Evolutionary conservation across 805 yeast species (phyloP).

Genomic region (Wilhelminamyces savonicus): DNA sequence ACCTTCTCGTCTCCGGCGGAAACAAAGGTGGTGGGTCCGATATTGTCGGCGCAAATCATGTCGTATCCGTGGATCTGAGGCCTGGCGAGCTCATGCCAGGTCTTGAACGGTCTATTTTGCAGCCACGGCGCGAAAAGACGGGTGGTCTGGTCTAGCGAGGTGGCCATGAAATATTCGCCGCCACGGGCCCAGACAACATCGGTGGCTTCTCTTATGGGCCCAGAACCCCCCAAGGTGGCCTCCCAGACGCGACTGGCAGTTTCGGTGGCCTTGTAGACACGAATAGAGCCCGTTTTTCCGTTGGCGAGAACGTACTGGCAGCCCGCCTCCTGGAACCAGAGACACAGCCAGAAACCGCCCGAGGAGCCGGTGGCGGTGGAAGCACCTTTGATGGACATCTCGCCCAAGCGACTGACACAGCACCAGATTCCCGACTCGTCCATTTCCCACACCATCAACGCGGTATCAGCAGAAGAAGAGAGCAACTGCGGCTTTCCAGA

Average conservation of each 20-base stretch:
- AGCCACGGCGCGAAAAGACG: slow-evolving; percentile 69
- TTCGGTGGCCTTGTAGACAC: slow-evolving; percentile 55
- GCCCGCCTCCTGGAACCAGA: slow-evolving; percentile 53
- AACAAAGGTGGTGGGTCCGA: slow-evolving; percentile 60
- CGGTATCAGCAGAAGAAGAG: slow-evolving; percentile 89
- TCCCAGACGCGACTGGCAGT: slow-evolving; percentile 30
- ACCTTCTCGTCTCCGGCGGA: slow-evolving; percentile 97
- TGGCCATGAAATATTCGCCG: slow-evolving; percentile 64
- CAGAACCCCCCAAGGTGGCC: slow-evolving; percentile 59
- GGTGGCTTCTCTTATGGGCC: slow-evolving; percentile 68
- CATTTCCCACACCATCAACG: slow-evolving; percentile 91
- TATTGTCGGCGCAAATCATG: slow-evolving; percentile 71
- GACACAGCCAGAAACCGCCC: slow-evolving; percentile 55
- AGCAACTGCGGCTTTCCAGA: slow-evolving; percentile 45
- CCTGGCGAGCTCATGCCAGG: slow-evolving; percentile 91
- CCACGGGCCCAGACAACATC: slow-evolving; percentile 70
- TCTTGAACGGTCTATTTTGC: slow-evolving; percentile 15
- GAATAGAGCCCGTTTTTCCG: slow-evolving; percentile 91
- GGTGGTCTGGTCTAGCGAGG: slow-evolving; percentile 92
- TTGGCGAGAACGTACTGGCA: slow-evolving; percentile 57
- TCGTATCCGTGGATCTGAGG: slow-evolving; percentile 99
- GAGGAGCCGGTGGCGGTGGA: slow-evolving; percentile 96
- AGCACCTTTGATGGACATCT: slow-evolving; percentile 91
- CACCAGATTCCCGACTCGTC: slow-evolving; percentile 92
- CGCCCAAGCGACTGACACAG: slow-evolving; percentile 77